Percentiles rank a stretch among this genome's conserved stretches.
Evolutionary conservation across 495 filamentous ascomycete species (phyloP).

Genomic region (Aspergillus nidulans): DNA sequence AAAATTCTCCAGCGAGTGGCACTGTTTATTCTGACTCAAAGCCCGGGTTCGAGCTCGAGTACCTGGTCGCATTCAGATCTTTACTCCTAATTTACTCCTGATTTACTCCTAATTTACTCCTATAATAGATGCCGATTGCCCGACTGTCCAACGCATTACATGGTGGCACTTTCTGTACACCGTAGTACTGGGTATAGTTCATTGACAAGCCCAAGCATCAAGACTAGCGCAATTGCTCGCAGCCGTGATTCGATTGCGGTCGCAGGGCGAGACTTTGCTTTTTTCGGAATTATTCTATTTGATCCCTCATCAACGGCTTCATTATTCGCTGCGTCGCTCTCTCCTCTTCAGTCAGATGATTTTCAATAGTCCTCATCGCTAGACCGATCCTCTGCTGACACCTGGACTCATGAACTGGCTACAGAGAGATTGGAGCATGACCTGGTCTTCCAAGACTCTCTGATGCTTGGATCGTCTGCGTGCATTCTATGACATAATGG

Average conservation of each 20-base stretch:
- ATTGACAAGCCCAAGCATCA: conserved; percentile 3
- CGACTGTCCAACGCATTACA: background rate
- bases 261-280: conserved; percentile 11
- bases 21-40: conserved; percentile 10
- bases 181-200: background rate
- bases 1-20: background rate
- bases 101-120: no score
- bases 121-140: background rate
- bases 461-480: conserved; percentile 9
- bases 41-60: background rate
- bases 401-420: no score
- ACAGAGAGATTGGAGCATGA: conserved; percentile 1
- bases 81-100: no score
- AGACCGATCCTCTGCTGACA: background rate
- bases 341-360: conserved; percentile 2
- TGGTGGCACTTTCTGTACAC: background rate
- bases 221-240: conserved; percentile 4
- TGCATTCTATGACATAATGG: conserved; percentile 30
- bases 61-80: no score
- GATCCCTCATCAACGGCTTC: background rate
- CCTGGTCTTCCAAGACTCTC: background rate
- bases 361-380: background rate
- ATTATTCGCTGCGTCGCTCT: background rate
- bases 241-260: conserved; percentile 11
- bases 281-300: conserved; percentile 2